Evolutionary conservation across 805 yeast genomes (phyloP).

Genomic region (Candida peoriensis): DNA sequence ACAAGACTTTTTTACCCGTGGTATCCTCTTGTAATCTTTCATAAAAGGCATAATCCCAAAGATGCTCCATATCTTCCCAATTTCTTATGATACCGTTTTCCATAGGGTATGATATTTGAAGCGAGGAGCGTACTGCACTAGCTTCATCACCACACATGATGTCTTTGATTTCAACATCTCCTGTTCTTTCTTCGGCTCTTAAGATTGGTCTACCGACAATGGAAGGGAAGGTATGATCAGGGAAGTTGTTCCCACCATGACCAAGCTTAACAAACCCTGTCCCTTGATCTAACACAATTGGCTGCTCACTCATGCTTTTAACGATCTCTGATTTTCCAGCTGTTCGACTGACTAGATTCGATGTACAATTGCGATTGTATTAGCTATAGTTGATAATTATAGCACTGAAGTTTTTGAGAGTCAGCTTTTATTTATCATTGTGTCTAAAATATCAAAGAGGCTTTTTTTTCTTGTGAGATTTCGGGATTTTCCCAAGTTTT

Average conservation of each 20-base stretch:
- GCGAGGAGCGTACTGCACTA: constrained; percentile 77
- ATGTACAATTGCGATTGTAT: too few species aligned
- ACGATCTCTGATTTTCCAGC: too few species aligned
- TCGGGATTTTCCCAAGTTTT: too few species aligned
- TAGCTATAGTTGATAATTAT: too few species aligned
- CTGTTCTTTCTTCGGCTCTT: constrained; percentile 90
- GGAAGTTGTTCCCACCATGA: constrained; percentile 94
- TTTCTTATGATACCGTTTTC: constrained; percentile 95
- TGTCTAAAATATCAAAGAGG: too few species aligned
- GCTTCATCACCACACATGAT: constrained; percentile 99
- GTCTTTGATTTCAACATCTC: constrained; percentile 77
- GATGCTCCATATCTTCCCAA: constrained; percentile 98
- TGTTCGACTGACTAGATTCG: too few species aligned
- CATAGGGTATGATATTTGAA: constrained; percentile 97
- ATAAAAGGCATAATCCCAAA: constrained; percentile 97
- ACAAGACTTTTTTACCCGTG: constrained; percentile 73
- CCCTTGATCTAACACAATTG: constrained; percentile 90
- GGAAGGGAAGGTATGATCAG: constrained; percentile 94
- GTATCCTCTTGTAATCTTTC: constrained; percentile 81
- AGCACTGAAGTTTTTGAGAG: too few species aligned
- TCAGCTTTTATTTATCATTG: too few species aligned
- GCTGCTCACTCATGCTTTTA: constrained; percentile 21
- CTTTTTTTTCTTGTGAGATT: too few species aligned
- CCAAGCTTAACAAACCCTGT: constrained; percentile 98
- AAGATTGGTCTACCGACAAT: constrained; percentile 96